A percentile compares a stretch with the other conserved stretches of the same genome.
These are phyloP conservation scores for Quercus tomentella DNA, from an alignment of 331 rosid species.

Conservation along the genomic window DNA sequence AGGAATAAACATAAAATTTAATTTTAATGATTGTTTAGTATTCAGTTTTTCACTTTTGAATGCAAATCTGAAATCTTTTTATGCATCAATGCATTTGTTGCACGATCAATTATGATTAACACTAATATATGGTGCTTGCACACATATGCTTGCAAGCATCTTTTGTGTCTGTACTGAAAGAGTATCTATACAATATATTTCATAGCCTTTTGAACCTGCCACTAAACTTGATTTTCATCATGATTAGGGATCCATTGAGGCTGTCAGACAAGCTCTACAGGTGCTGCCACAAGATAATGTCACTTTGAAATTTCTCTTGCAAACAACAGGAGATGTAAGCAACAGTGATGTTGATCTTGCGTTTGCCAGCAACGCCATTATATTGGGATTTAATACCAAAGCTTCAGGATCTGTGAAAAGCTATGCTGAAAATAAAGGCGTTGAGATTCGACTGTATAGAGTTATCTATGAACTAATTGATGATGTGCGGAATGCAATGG, in stretches of 20 bases:
- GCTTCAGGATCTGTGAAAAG: constrained; percentile 80
- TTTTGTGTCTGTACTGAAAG: constrained; percentile 4
- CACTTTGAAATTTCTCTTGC: constrained; percentile 86
- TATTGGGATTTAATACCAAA: constrained; percentile 82
- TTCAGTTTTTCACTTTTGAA: not conserved
- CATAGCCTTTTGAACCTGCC: constrained; percentile 9
- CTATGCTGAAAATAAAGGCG: constrained; percentile 78
- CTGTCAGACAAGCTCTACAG: constrained; percentile 89
- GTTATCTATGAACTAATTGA: constrained; percentile 92
- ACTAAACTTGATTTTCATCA: constrained; percentile 14
- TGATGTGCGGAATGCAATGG: constrained; percentile 94
- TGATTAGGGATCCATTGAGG: constrained; percentile 90
- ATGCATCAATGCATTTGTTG: constrained; percentile 4
- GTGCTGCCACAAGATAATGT: constrained; percentile 90
- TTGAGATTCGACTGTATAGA: constrained; percentile 84
- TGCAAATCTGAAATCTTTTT: not conserved
- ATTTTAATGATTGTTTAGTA: not conserved
- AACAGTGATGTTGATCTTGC: constrained; percentile 96
- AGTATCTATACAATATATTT: constrained; percentile 2
- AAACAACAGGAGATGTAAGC: constrained; percentile 88
- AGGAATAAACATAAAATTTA: not conserved
- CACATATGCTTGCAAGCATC: not conserved
- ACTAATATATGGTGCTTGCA: not conserved
- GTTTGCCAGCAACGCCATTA: constrained; percentile 78
- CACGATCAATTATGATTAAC: not conserved